Percentiles rank a stretch among this genome's conserved stretches.
Evolutionary conservation across 202 grass and related monocot species (phyloP).

Genomic region (Zoysia matrella): DNA sequence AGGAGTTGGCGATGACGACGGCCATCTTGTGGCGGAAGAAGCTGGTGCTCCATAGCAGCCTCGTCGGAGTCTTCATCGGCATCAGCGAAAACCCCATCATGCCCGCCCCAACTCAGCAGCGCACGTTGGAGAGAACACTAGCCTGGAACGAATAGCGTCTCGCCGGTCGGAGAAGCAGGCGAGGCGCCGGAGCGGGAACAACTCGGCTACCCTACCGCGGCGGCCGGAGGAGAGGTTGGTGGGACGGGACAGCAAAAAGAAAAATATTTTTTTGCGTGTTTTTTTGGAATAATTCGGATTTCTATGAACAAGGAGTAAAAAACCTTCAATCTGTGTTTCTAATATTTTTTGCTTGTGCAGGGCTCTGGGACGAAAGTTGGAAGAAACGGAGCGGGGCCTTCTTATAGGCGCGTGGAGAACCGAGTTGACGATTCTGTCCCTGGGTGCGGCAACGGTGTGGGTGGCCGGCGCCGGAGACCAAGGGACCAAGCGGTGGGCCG

Average conservation of each 20-base stretch:
- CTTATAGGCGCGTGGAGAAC: slow-evolving; percentile 55
- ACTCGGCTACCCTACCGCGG: slow-evolving; percentile 44
- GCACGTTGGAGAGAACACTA: slow-evolving; percentile 30
- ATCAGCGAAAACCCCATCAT: slow-evolving; percentile 44
- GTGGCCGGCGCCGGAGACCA: slow-evolving; percentile 28
- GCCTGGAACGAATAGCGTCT: background rate
- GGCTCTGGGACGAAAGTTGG: slow-evolving; percentile 69
- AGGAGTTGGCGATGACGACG: slow-evolving; percentile 71
- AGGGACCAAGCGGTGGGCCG: slow-evolving; percentile 31
- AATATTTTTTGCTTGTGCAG: slow-evolving; percentile 44
- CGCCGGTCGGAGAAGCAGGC: background rate
- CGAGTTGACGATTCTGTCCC: slow-evolving; percentile 49
- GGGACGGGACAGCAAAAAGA: background rate
- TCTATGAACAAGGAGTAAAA: background rate
- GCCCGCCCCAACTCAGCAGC: slow-evolving; percentile 43
- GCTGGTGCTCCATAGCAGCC: too few species aligned
- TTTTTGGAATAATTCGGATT: background rate
- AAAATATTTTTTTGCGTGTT: background rate
- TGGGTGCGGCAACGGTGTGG: slow-evolving; percentile 35
- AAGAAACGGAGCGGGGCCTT: slow-evolving; percentile 50
- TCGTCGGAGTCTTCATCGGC: too few species aligned
- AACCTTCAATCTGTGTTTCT: slow-evolving; percentile 23
- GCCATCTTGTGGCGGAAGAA: slow-evolving; percentile 67
- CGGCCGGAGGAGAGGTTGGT: background rate
- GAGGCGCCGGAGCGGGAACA: slow-evolving; percentile 35